phyloP scores from a whole-genome alignment of 2,329 filamentous ascomycete species.

The Colletotrichum incanum region DNA sequence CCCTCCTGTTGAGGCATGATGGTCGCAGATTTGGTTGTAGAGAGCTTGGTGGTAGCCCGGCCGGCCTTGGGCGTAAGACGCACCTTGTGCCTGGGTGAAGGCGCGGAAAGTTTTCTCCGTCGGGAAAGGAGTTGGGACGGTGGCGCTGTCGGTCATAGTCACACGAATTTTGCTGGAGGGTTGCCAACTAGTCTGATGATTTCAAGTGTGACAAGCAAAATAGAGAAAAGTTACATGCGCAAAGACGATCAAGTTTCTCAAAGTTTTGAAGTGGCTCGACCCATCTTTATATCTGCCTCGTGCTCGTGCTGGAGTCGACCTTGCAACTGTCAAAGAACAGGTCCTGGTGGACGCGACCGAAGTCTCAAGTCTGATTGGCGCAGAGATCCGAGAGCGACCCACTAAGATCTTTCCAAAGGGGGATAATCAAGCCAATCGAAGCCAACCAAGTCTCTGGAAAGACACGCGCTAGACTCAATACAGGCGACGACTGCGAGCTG shows the following conservation, averaged over 20 bases:
- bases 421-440: constrained; percentile 3
- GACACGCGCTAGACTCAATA: constrained; percentile 31
- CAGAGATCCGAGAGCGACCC: constrained; percentile 7
- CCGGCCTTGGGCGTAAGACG: constrained; percentile 60
- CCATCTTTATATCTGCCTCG: constrained; percentile 25
- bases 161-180: neutral
- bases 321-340: neutral
- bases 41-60: constrained; percentile 60
- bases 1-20: constrained; percentile 64
- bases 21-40: constrained; percentile 62
- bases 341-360: neutral
- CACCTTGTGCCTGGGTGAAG: constrained; percentile 61
- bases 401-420: constrained; percentile 3
- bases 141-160: constrained; percentile 22
- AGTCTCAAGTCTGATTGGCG: neutral
- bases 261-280: neutral
- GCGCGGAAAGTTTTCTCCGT: constrained; percentile 59
- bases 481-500: constrained; percentile 42
- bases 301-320: constrained; percentile 12
- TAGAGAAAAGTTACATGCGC: neutral
- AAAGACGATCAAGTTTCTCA: neutral
- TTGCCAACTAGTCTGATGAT: neutral
- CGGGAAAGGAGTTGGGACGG: constrained; percentile 10
- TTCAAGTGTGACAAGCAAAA: no score
- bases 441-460: constrained; percentile 9